Evolutionary conservation across 495 filamentous ascomycete genomes (phyloP), one percentile per base, ranked within the genome.

Genomic region (Talaromyces nanjingensis): DNA sequence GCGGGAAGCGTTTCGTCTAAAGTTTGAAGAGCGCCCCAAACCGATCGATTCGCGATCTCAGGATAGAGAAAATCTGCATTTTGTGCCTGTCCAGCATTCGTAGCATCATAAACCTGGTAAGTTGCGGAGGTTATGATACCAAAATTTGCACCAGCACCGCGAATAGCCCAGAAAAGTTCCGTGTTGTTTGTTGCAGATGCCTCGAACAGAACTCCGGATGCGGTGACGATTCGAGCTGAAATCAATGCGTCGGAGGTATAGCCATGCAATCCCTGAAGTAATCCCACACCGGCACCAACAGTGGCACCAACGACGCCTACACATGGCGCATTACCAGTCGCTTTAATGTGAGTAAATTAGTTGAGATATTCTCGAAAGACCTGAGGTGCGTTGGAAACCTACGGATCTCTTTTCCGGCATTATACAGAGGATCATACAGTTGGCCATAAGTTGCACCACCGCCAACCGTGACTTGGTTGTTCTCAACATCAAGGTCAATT

Each of bases 121-220:
- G 69, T 77, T 3, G 74, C 73, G 22, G 65, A 66, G 1, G 74
- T 78, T 14, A 84, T 73, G 54, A 84, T 68, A 12, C 83, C 83
- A 60, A 83, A 82, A 59, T 80, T 81, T 18, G 69, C 66, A 8
- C 83, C 83, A 6, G 81, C 82, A 7, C 63, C 63, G 34, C 66
- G 66, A 18, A 65, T 61, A 29, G 64, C 64, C 66, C 47, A 65
- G 31, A 67, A 85, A 6, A 85, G 73, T 34, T 84, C 81, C 0
- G 72, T 18, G 59, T 83, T 73, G 42, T 71, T 45, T 1, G 20
- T 67, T 6, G 59, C 49, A 1, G 76, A 78, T 34, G 67, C 76
- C 24, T 65, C 68, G 7, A 79, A 49, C 7, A 76, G n/a, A 1
- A 66, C 59, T 0, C 77, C 78, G 4, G 67, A 22, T 0, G 72